Percentiles rank a stretch among this genome's conserved stretches.
phyloP scores from a whole-genome alignment of 2,329 filamentous ascomycete genomes.

The Albifimbria verrucaria region DNA sequence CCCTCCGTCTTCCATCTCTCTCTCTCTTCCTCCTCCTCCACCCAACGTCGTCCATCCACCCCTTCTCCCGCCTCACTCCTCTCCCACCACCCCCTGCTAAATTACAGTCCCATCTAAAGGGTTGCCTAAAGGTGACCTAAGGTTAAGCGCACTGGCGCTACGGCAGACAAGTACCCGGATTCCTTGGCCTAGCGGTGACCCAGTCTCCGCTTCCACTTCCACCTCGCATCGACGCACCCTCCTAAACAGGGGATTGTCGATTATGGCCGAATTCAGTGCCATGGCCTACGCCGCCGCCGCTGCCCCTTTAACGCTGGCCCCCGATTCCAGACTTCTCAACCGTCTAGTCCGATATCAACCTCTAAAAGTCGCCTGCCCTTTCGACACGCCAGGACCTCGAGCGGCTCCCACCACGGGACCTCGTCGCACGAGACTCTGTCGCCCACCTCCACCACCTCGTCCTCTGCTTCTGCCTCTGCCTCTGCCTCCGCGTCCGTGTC shows the following conservation, averaged over 20 bases:
- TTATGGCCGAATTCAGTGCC: slow-evolving; percentile 28
- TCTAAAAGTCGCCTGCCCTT: slow-evolving; percentile 1
- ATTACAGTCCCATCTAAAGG: neutral
- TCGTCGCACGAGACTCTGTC: neutral
- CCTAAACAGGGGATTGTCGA: slow-evolving; percentile 4
- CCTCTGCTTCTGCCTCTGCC: neutral
- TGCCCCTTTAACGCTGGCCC: slow-evolving; percentile 22
- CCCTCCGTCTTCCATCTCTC: too few species aligned
- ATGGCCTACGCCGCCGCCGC: slow-evolving; percentile 23
- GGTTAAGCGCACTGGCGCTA: neutral
- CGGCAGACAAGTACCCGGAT: neutral
- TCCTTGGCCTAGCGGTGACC: neutral
- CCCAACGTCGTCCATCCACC: neutral
- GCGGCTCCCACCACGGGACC: neutral
- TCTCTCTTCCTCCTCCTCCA: neutral
- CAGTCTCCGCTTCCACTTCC: neutral
- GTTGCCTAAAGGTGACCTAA: neutral
- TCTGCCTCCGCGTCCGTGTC: slow-evolving; percentile 5
- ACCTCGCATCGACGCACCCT: neutral
- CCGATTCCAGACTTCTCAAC: slow-evolving; percentile 11
- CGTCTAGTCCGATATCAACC: neutral
- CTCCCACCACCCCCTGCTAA: neutral
- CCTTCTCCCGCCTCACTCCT: neutral
- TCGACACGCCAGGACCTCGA: neutral
- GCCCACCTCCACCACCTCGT: neutral